Conservation (phyloP, 2,329 filamentous ascomycete genomes). For the Aquanectria penicillioides region DNA sequence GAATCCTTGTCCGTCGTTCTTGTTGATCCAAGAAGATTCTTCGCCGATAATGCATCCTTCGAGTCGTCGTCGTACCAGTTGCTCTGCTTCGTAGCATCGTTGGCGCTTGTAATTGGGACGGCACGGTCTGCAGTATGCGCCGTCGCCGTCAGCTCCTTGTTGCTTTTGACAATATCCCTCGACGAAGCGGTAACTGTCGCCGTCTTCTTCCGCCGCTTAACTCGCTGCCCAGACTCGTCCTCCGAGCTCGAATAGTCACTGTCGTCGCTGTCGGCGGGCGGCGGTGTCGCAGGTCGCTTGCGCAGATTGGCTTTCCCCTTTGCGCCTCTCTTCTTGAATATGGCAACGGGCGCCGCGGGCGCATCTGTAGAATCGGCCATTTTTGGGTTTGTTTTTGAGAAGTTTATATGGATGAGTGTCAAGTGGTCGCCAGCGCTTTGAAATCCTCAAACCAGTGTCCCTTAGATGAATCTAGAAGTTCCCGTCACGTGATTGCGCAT, state of each 20-base stretch:
- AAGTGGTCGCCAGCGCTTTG: too few species aligned
- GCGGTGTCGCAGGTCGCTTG: conserved; percentile 83
- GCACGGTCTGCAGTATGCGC: conserved; percentile 70
- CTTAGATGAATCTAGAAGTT: too few species aligned
- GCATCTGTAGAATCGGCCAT: conserved; percentile 35
- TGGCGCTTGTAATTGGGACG: conserved; percentile 71
- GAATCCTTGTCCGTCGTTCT: conserved; percentile 50
- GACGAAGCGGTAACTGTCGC: conserved; percentile 74
- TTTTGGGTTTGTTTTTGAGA: neutral
- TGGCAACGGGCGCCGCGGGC: conserved; percentile 62
- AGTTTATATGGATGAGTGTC: too few species aligned
- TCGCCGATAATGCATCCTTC: conserved; percentile 55
- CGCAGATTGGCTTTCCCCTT: conserved; percentile 82
- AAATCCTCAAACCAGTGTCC: too few species aligned
- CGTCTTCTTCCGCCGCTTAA: conserved; percentile 81
- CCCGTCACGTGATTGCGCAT: too few species aligned
- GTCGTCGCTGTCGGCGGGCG: conserved; percentile 71
- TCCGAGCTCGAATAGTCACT: conserved; percentile 77
- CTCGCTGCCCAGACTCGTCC: conserved; percentile 77
- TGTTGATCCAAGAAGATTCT: conserved; percentile 69
- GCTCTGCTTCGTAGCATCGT: conserved; percentile 88
- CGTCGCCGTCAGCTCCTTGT: conserved; percentile 58
- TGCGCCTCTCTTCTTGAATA: conserved; percentile 87
- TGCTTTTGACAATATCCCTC: conserved; percentile 51
- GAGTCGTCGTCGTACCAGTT: conserved; percentile 90